These are phyloP conservation scores for Peronospora farinosa DNA, from an alignment of 352 stramenopile species.

Conservation along the genomic window DNA sequence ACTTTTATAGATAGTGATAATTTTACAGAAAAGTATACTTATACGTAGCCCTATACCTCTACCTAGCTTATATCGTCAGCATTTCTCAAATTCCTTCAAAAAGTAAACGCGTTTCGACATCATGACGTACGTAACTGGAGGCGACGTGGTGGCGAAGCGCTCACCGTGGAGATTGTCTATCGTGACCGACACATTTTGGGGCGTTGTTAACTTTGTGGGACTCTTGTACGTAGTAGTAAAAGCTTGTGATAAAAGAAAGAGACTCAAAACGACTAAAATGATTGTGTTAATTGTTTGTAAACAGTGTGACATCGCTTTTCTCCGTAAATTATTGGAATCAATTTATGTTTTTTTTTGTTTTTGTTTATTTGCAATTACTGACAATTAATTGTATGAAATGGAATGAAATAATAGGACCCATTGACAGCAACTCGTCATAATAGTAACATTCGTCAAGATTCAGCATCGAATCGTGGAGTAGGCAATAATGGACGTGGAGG, in stretches of 20 bases:
- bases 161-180: slow-evolving; percentile 62
- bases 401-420: slow-evolving; percentile 32
- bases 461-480: slow-evolving; percentile 16
- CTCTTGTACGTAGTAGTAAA: slow-evolving; percentile 63
- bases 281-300: not conserved
- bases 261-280: not conserved
- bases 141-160: slow-evolving; percentile 62
- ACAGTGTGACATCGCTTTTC: slow-evolving; percentile 51
- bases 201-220: slow-evolving; percentile 63
- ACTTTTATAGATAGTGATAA: not conserved
- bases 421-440: slow-evolving; percentile 31
- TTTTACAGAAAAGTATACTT: not conserved
- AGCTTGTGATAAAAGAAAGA: not conserved
- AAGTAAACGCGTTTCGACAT: not conserved
- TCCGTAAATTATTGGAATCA: slow-evolving; percentile 25
- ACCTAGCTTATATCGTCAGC: not conserved
- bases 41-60: not conserved
- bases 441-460: slow-evolving; percentile 28
- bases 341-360: not conserved
- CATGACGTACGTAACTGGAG: slow-evolving; percentile 63
- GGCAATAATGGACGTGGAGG: slow-evolving; percentile 18
- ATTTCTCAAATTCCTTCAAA: too few relatives aligned
- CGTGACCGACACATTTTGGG: slow-evolving; percentile 65
- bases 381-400: not conserved
- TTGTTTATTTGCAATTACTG: not conserved